These are phyloP conservation scores for Amaranthus hypochondriacus DNA, from an alignment of 148 eudicot genomes.

Conservation along the genomic window DNA sequence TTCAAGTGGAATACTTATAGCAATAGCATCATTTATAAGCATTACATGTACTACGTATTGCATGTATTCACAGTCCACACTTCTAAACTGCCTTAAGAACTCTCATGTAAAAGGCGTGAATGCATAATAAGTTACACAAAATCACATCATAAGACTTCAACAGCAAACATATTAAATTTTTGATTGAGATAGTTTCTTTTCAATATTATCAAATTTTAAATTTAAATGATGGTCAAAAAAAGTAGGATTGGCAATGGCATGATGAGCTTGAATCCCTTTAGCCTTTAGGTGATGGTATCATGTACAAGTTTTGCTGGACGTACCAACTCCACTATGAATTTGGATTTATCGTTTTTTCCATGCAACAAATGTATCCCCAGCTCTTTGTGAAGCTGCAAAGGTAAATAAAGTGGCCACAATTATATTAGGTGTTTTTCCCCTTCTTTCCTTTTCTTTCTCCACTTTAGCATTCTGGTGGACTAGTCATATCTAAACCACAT, in stretches of 20 bases:
- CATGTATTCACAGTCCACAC: no score
- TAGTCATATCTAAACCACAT: slow-evolving; percentile 11
- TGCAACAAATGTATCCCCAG: neutral
- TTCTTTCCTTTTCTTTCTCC: neutral
- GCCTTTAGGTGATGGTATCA: slow-evolving; percentile 11
- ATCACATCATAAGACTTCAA: no score
- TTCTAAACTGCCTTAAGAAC: no score
- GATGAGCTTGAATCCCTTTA: neutral
- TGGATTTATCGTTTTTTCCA: slow-evolving; percentile 13
- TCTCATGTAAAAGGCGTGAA: no score
- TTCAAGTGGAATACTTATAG: no score
- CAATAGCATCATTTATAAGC: no score
- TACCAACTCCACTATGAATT: slow-evolving; percentile 25
- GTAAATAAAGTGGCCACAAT: neutral
- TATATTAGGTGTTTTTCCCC: neutral
- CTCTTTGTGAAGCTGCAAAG: slow-evolving; percentile 7
- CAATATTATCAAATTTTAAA: no score
- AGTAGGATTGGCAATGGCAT: neutral
- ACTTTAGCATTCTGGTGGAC: slow-evolving; percentile 10
- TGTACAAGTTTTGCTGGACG: neutral
- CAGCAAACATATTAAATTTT: no score
- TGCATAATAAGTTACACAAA: no score
- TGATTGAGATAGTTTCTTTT: no score
- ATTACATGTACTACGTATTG: no score
- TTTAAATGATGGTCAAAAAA: neutral